Conservation (phyloP, 306 rosid species). For the Gynostemma pentaphyllum region DNA sequence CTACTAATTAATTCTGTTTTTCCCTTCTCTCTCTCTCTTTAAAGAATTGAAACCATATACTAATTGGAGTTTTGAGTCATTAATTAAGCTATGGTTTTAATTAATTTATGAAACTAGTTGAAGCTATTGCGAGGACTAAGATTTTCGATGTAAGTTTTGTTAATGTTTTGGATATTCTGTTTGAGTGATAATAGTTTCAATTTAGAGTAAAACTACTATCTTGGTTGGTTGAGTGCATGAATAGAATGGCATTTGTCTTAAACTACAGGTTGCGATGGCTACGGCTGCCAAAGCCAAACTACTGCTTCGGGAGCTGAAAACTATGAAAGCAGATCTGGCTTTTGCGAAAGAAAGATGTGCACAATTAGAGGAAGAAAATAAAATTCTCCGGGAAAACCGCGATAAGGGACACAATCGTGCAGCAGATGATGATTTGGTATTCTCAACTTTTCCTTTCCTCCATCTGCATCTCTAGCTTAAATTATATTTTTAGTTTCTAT, state of each 20-base stretch:
- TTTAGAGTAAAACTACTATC: background rate
- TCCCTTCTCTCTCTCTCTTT: background rate
- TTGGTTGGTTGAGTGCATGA: slow-evolving; percentile 12
- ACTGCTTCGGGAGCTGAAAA: slow-evolving; percentile 89
- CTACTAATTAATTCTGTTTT: slow-evolving; percentile 10
- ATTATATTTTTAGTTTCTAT: too few relatives aligned
- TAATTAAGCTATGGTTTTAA: background rate
- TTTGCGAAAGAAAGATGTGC: slow-evolving; percentile 85
- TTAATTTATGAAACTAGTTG: background rate
- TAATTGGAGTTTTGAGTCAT: slow-evolving; percentile 7
- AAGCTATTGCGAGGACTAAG: background rate
- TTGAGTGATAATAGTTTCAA: background rate
- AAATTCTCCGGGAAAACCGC: slow-evolving; percentile 58
- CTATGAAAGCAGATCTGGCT: slow-evolving; percentile 78
- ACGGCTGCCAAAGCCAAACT: slow-evolving; percentile 96
- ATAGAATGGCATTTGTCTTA: slow-evolving; percentile 17
- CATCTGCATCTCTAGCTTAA: too few relatives aligned
- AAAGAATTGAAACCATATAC: background rate
- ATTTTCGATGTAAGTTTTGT: background rate
- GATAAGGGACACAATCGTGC: slow-evolving; percentile 63
- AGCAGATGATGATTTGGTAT: slow-evolving; percentile 92
- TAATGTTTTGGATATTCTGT: background rate
- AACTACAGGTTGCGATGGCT: slow-evolving; percentile 87
- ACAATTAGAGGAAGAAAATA: slow-evolving; percentile 96
- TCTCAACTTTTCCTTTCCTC: background rate